Percentiles rank a stretch among this genome's conserved stretches.
phyloP scores from a whole-genome alignment of 1,284 basidiomycete species.

The Mycosarcoma mackinlayi region DNA sequence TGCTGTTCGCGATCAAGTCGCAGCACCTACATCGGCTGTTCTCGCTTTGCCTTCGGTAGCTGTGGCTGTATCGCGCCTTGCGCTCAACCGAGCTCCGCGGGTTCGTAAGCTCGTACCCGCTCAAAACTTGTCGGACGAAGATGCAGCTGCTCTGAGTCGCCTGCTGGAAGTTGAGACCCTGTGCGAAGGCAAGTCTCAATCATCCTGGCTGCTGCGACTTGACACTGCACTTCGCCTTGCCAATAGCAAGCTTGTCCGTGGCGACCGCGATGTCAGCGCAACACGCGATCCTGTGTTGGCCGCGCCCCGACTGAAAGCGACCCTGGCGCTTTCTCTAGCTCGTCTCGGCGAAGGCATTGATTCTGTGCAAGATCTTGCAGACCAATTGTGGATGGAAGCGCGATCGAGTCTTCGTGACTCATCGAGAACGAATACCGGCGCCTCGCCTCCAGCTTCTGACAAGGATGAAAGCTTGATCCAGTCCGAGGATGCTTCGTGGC shows the following conservation, averaged over 20 bases:
- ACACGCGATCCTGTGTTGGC: constrained; percentile 21
- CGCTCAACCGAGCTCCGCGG: constrained; percentile 10
- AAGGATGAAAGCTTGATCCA: constrained; percentile 19
- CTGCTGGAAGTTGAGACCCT: constrained; percentile 56
- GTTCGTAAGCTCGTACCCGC: constrained; percentile 15
- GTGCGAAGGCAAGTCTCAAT: constrained; percentile 39
- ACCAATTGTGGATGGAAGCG: constrained; percentile 40
- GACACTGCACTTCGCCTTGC: constrained; percentile 50
- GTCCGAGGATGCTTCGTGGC: constrained; percentile 40
- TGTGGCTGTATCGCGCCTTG: constrained; percentile 19
- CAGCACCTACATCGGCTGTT: constrained; percentile 19
- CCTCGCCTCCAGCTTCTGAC: constrained; percentile 13
- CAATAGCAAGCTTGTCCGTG: constrained; percentile 32
- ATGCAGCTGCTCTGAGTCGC: constrained; percentile 36
- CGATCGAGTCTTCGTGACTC: constrained; percentile 18
- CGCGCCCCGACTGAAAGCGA: constrained; percentile 34
- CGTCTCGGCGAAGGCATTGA: constrained; percentile 45
- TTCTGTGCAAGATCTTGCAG: constrained; percentile 35
- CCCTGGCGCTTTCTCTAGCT: constrained; percentile 49
- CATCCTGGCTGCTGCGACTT: constrained; percentile 44
- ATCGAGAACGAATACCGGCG: not conserved
- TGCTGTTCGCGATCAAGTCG: constrained; percentile 15
- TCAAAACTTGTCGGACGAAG: constrained; percentile 13
- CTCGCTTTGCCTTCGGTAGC: constrained; percentile 20
- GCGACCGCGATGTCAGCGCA: not conserved